Evolutionary conservation across 768 basidiomycete species (phyloP).

Genomic region (Asterophora parasitica): DNA sequence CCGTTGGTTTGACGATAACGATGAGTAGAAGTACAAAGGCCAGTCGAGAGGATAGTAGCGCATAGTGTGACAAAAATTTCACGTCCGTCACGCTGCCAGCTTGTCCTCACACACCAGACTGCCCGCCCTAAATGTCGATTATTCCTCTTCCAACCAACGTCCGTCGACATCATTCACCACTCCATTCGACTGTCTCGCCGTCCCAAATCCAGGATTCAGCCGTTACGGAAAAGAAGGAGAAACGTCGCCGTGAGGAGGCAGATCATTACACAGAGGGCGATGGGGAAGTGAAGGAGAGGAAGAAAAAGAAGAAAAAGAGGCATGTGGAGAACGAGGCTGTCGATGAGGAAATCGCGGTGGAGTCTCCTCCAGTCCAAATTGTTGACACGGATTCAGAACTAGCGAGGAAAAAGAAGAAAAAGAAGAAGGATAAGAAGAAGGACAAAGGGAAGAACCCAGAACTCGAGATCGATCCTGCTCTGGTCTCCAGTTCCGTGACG

Average conservation of each 20-base stretch:
- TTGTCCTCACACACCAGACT: slow-evolving; percentile 17
- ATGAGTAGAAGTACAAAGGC: slow-evolving; percentile 25
- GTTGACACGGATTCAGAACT: slow-evolving; percentile 2
- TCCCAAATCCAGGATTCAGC: slow-evolving; percentile 1
- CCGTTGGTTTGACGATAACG: slow-evolving; percentile 71
- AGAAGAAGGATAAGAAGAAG: slow-evolving; percentile 23
- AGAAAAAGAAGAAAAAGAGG: slow-evolving; percentile 33
- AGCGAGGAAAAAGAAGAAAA: slow-evolving; percentile 27
- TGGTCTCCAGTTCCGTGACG: slow-evolving; percentile 44
- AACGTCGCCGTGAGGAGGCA: slow-evolving; percentile 29
- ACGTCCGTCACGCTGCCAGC: slow-evolving; percentile 2
- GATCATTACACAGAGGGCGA: slow-evolving; percentile 17
- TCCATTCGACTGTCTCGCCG: slow-evolving; percentile 1
- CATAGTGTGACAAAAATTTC: not conserved
- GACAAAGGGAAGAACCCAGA: slow-evolving; percentile 32
- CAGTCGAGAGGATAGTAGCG: not conserved
- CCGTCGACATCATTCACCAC: slow-evolving; percentile 1
- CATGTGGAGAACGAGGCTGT: slow-evolving; percentile 8
- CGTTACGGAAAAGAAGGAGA: slow-evolving; percentile 33
- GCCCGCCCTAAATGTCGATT: slow-evolving; percentile 45
- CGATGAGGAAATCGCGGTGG: slow-evolving; percentile 5
- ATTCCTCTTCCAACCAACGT: slow-evolving; percentile 6
- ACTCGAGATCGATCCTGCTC: slow-evolving; percentile 18
- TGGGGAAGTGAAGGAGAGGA: slow-evolving; percentile 15
- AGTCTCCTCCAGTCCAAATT: not conserved